phyloP scores from a whole-genome alignment of 495 filamentous ascomycete species.

The Penicillium coprophilum region DNA sequence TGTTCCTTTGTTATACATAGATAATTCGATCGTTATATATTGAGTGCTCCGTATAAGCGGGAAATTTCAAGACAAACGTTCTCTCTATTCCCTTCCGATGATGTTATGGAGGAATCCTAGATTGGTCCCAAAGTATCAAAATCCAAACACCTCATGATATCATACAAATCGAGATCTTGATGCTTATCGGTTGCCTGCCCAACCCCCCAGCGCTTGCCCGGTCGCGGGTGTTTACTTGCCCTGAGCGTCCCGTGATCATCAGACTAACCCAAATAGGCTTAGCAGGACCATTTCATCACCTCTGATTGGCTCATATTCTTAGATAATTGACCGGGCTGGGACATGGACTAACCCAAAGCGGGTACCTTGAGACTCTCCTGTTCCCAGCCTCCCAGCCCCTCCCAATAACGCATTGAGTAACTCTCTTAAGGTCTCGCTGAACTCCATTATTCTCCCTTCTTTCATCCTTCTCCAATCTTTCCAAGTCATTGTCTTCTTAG shows the following conservation, averaged over 20 bases:
- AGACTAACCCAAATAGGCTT: conserved; percentile 31
- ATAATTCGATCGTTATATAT: not conserved
- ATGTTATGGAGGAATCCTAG: not conserved
- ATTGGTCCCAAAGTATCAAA: not conserved
- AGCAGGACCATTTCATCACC: conserved; percentile 10
- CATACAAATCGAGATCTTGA: not conserved
- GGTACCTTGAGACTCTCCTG: conserved; percentile 26
- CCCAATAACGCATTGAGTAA: conserved; percentile 17
- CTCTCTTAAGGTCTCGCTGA: conserved; percentile 24
- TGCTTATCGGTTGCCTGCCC: conserved; percentile 31
- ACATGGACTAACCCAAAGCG: conserved; percentile 19
- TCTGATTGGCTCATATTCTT: conserved; percentile 20
- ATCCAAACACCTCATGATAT: conserved; percentile 1
- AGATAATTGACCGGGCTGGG: conserved; percentile 36
- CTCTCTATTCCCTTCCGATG: not conserved
- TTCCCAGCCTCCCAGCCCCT: conserved; percentile 48
- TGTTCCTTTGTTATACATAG: not conserved
- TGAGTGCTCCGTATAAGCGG: no score
- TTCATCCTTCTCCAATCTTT: conserved; percentile 7
- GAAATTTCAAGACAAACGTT: no score
- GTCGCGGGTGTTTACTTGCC: conserved; percentile 41
- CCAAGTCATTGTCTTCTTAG: conserved; percentile 1
- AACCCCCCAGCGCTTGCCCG: conserved; percentile 19
- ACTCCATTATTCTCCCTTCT: conserved; percentile 19
- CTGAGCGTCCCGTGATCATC: conserved; percentile 32